These are phyloP conservation scores for Aspergillus homomorphus DNA, from an alignment of 495 filamentous ascomycete species.

Conservation along the genomic window DNA sequence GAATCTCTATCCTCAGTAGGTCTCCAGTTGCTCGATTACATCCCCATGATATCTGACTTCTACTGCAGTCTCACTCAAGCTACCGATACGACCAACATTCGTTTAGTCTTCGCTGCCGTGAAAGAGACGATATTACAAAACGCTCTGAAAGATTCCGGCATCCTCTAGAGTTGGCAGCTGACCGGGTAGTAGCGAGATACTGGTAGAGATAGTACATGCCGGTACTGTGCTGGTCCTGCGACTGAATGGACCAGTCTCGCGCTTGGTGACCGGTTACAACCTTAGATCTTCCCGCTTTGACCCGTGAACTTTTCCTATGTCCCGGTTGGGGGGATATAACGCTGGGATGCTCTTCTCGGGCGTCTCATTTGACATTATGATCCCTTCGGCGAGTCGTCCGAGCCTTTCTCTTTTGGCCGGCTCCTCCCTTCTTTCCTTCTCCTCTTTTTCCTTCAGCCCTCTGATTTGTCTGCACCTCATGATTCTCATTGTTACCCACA, in stretches of 20 bases:
- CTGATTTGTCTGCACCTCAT: not conserved
- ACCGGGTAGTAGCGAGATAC: not conserved
- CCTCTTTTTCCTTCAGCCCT: not conserved
- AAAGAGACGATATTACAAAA: conserved; percentile 99
- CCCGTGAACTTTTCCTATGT: not conserved
- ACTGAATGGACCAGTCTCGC: not conserved
- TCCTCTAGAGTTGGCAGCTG: conserved; percentile 55
- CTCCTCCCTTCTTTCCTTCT: not conserved
- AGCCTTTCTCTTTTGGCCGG: not conserved
- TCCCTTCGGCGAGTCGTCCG: not conserved
- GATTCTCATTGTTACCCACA: conserved; percentile 1
- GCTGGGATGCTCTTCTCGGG: no score
- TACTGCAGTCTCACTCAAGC: conserved; percentile 84
- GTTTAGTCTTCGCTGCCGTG: conserved; percentile 94
- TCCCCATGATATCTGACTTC: conserved; percentile 26
- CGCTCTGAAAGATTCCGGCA: conserved; percentile 95
- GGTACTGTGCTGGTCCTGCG: no score
- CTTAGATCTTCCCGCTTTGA: not conserved
- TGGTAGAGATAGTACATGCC: not conserved
- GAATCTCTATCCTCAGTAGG: conserved; percentile 97
- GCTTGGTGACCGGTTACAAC: not conserved
- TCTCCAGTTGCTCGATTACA: conserved; percentile 9
- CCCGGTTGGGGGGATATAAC: not conserved
- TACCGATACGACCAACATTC: conserved; percentile 97
- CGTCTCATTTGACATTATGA: no score